Percentiles rank a stretch among this genome's conserved stretches.
These are phyloP conservation scores for Recurvomyces mirabilis DNA, from an alignment of 495 filamentous ascomycete species.

Conservation along the genomic window DNA sequence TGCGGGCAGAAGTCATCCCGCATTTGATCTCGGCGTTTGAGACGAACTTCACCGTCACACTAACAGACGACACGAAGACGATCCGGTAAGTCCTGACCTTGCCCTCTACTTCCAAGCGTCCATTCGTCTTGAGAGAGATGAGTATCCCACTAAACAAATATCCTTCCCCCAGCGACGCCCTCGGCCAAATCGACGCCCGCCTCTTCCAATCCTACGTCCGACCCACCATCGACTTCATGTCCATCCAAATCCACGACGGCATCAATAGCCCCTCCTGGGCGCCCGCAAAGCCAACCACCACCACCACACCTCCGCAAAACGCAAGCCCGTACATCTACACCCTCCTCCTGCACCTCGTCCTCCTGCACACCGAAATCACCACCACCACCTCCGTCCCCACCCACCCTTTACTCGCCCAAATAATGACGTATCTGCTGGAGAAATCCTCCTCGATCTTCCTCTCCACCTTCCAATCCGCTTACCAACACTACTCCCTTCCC, in stretches of 20 bases:
- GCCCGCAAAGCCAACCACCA: constrained; percentile 33
- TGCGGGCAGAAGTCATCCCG: constrained; percentile 67
- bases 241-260: constrained; percentile 55
- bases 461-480: constrained; percentile 38
- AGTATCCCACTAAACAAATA: too few species aligned
- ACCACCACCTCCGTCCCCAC: constrained; percentile 58
- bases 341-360: constrained; percentile 66
- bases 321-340: constrained; percentile 83
- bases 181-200: constrained; percentile 74
- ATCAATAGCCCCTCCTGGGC: constrained; percentile 61
- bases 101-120: too few species aligned
- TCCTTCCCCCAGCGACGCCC: too few species aligned
- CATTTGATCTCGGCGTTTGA: constrained; percentile 80
- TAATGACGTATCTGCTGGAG: constrained; percentile 57
- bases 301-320: constrained; percentile 50
- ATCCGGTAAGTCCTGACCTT: too few species aligned
- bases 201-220: constrained; percentile 85
- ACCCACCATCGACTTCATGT: constrained; percentile 52
- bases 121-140: too few species aligned
- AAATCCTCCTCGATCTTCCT: constrained; percentile 38
- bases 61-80: constrained; percentile 81
- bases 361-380: constrained; percentile 82
- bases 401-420: constrained; percentile 39
- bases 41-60: constrained; percentile 73
- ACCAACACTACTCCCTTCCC: constrained; percentile 52